A percentile compares a stretch with the other conserved stretches of the same genome.
Evolutionary conservation across 2,329 filamentous ascomycete species (phyloP).

Genomic region (Sarocladiaceae sp.): DNA sequence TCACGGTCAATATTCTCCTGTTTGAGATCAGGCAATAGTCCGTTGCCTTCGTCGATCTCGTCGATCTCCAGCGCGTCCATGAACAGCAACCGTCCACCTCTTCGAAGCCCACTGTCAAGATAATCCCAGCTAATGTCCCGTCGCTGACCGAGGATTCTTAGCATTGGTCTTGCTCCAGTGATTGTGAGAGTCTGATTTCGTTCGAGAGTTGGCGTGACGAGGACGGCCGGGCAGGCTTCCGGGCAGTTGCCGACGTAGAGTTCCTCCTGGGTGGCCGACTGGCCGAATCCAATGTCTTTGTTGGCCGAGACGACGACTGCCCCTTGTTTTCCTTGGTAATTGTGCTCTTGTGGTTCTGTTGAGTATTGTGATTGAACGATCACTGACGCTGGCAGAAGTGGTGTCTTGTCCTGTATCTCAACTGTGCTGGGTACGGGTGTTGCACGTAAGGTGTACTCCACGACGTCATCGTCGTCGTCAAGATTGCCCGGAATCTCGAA

Average conservation of each 20-base stretch:
- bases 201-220: constrained; percentile 23
- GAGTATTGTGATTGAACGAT: constrained; percentile 18
- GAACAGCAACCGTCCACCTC: constrained; percentile 24
- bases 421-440: not conserved
- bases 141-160: constrained; percentile 22
- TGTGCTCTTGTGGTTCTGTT: constrained; percentile 17
- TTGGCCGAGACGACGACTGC: constrained; percentile 28
- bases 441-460: no score
- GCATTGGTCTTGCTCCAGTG: constrained; percentile 22
- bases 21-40: constrained; percentile 20
- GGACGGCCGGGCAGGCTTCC: constrained; percentile 27
- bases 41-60: constrained; percentile 14
- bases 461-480: no score
- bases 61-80: constrained; percentile 32
- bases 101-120: constrained; percentile 10
- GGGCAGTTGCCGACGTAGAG: constrained; percentile 27
- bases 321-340: constrained; percentile 17
- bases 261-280: constrained; percentile 30
- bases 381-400: constrained; percentile 12
- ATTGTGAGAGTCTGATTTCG: constrained; percentile 21
- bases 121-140: constrained; percentile 21
- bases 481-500: constrained; percentile 5
- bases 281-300: constrained; percentile 26
- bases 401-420: constrained; percentile 16
- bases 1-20: constrained; percentile 22